Evolutionary conservation across 495 filamentous ascomycete genomes (phyloP), one percentile per base, ranked within the genome.

Genomic region (Neurospora terricola): DNA sequence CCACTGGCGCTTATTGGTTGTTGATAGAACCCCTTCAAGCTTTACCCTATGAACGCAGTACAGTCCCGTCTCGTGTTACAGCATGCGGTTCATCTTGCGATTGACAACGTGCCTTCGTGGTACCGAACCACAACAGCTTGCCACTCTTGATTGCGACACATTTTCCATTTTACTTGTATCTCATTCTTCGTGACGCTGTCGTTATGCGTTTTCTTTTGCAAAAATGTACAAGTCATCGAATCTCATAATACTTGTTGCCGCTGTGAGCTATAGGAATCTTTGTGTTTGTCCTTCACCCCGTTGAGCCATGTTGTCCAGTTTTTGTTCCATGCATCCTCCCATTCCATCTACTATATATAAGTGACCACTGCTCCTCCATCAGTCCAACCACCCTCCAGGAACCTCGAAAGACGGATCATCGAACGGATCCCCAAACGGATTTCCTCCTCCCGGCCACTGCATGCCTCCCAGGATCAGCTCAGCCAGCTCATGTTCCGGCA

Each of bases 1-100:
- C 82, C 82, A 84, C 82, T 82, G 80, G 54, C 54, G 54, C 54
- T 34, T 34, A 62, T 18, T 62, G 27, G 54, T 18, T 62, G 14
- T 34, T 62, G 23, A 30, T 0, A 3, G 2, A 0, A 1, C 4
- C 0, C 0, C 4, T 12, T 1, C 10, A 6, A 2, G 4, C 0
- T 5, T 12, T 0, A 14, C 0, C 11, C 5, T 62, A 34, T 62
- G 2, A 62, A 10, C 0, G 21, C 10, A 12, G 4, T 23, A 6
- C 0, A 2, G 23, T 16, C 3, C 5, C 12, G 23, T 16, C 2
- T 30, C 23, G 23, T 1, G 48, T 59, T 27, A 2, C 21, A 59
- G 1, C 45, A 27, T 27, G 23, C 23, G 5, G 2, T 14, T 54
- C 21, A 6, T 27, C 23, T 27, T 7, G 11, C 1, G 2, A 42